A percentile compares a stretch with the other conserved stretches of the same genome.
These are phyloP conservation scores for Juncus effusus DNA, from an alignment of 176 grass and related monocot species.

Conservation along the genomic window DNA sequence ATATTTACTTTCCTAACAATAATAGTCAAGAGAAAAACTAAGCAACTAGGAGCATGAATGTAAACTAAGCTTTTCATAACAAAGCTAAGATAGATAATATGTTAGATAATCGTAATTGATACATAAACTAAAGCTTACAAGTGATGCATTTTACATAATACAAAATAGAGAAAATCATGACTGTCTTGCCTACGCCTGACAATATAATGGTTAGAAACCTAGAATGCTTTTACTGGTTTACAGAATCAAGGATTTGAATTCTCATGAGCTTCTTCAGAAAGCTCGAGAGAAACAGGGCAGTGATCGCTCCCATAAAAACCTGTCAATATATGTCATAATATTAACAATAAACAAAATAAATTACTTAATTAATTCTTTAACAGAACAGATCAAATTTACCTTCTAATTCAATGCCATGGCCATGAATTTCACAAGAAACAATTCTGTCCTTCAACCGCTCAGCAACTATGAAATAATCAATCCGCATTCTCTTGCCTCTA, in stretches of 20 bases:
- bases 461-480: slow-evolving; percentile 87
- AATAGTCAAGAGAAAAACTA: too few species aligned
- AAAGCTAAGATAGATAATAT: too few species aligned
- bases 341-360: not conserved
- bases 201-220: too few species aligned
- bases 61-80: too few species aligned
- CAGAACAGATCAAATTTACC: slow-evolving; percentile 33
- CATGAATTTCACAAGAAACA: slow-evolving; percentile 72
- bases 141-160: too few species aligned
- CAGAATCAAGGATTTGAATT: not conserved
- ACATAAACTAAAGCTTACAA: too few species aligned
- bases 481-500: slow-evolving; percentile 89
- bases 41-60: too few species aligned
- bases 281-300: slow-evolving; percentile 46
- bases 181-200: too few species aligned
- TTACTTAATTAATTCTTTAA: not conserved
- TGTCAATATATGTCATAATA: slow-evolving; percentile 3
- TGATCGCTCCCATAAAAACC: slow-evolving; percentile 56
- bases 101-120: too few species aligned
- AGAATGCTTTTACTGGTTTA: not conserved
- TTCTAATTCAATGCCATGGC: slow-evolving; percentile 88
- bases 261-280: slow-evolving; percentile 28
- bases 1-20: too few species aligned
- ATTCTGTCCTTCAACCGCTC: slow-evolving; percentile 63
- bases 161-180: too few species aligned